Evolutionary conservation across 2,329 filamentous ascomycete species (phyloP).

Genomic region (Epicoccum sorghinum): DNA sequence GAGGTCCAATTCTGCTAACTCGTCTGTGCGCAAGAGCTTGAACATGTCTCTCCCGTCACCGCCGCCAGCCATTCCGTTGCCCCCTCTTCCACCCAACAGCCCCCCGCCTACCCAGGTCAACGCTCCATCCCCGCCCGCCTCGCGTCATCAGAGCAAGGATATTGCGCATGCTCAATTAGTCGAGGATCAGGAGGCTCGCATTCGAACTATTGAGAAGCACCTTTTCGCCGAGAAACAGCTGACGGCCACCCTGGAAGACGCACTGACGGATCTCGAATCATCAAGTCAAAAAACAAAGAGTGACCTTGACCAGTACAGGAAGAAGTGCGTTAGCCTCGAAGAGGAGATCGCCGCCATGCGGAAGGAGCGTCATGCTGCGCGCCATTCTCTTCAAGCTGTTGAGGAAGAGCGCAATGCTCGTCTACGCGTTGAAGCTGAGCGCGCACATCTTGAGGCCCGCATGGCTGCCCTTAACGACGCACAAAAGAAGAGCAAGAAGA

Average conservation of each 20-base stretch:
- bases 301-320: constrained; percentile 89
- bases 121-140: constrained; percentile 63
- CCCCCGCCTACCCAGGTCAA: constrained; percentile 54
- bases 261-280: constrained; percentile 88
- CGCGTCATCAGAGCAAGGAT: constrained; percentile 82
- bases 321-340: constrained; percentile 80
- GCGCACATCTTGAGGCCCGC: constrained; percentile 87
- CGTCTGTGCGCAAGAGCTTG: constrained; percentile 85
- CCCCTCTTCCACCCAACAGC: constrained; percentile 73
- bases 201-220: constrained; percentile 96
- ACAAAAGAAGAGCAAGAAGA: constrained; percentile 93
- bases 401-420: constrained; percentile 96
- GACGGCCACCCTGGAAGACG: constrained; percentile 92
- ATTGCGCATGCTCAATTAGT: constrained; percentile 77
- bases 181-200: constrained; percentile 93
- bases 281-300: constrained; percentile 90
- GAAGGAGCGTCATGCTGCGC: constrained; percentile 64
- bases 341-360: constrained; percentile 68
- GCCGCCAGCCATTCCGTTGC: constrained; percentile 93
- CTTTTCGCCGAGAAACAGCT: constrained; percentile 95
- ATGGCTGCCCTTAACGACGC: constrained; percentile 78
- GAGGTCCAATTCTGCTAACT: constrained; percentile 64
- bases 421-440: constrained; percentile 85
- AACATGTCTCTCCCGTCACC: constrained; percentile 87
- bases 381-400: constrained; percentile 80